Evolutionary conservation across 768 basidiomycete genomes (phyloP).

Genomic region (Termitomyces sp.): DNA sequence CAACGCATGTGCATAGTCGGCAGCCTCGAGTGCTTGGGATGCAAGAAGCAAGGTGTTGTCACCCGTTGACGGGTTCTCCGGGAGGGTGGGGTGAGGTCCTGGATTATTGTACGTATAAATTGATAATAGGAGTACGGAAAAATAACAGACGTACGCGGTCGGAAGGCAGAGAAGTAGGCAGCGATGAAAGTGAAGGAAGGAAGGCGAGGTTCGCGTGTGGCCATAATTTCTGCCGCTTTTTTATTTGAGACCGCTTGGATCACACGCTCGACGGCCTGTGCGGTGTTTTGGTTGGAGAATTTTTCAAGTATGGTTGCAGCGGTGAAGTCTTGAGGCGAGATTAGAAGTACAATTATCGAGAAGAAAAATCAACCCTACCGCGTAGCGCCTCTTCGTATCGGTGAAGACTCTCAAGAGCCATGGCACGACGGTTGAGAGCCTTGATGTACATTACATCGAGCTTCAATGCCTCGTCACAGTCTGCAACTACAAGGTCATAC

Average conservation of each 20-base stretch:
- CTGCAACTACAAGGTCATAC: conserved; percentile 74
- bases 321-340: conserved; percentile 67
- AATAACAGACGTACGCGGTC: conserved; percentile 54
- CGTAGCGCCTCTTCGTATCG: conserved; percentile 72
- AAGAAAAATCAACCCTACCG: conserved; percentile 39
- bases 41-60: conserved; percentile 81
- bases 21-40: conserved; percentile 76
- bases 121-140: neutral
- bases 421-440: conserved; percentile 84
- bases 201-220: conserved; percentile 70
- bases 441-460: conserved; percentile 86
- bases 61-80: conserved; percentile 70
- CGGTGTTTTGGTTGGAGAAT: conserved; percentile 79
- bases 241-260: conserved; percentile 74
- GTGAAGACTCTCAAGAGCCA: conserved; percentile 74
- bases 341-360: neutral
- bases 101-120: neutral
- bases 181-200: conserved; percentile 91
- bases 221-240: conserved; percentile 69
- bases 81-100: conserved; percentile 68
- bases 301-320: conserved; percentile 94
- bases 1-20: conserved; percentile 79
- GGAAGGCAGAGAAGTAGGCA: conserved; percentile 96
- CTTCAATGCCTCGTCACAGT: conserved; percentile 85
- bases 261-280: conserved; percentile 85